Conservation (phyloP, 2,329 filamentous ascomycete species). For the Ceratocystis harringtonii region DNA sequence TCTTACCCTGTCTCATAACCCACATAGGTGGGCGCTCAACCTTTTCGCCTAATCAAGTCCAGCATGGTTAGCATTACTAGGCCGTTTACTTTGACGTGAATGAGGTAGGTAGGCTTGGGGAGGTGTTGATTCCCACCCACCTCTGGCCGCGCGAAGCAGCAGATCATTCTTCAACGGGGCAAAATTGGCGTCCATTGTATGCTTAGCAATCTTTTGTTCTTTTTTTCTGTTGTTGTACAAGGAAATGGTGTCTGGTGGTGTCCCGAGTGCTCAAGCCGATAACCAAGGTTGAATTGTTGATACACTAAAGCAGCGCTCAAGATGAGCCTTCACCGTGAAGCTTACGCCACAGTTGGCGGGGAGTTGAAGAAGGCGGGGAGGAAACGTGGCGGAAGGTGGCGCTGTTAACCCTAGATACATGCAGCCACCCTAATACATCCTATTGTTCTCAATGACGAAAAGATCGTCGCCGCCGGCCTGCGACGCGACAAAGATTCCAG, state of each 20-base stretch:
- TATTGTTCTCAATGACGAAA: too few relatives aligned
- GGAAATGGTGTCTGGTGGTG: background rate
- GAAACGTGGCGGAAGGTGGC: background rate
- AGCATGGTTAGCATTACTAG: background rate
- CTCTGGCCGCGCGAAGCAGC: conserved; percentile 70
- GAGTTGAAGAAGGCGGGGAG: background rate
- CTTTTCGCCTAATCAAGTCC: conserved; percentile 49
- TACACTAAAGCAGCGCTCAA: background rate
- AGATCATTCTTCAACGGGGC: conserved; percentile 84
- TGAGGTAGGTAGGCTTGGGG: background rate
- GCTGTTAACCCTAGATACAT: background rate
- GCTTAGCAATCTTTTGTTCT: background rate
- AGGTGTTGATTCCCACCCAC: conserved; percentile 36
- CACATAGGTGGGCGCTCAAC: conserved; percentile 91
- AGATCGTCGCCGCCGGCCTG: too few relatives aligned
- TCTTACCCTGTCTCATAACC: conserved; percentile 94
- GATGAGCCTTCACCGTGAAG: background rate
- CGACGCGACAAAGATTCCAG: too few relatives aligned
- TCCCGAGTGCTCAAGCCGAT: background rate
- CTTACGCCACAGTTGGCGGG: background rate
- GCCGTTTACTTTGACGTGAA: background rate
- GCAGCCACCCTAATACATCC: too few relatives aligned
- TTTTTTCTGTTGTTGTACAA: background rate
- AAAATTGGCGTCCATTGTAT: conserved; percentile 32
- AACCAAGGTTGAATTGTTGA: background rate